Conservation (phyloP, 345 rosid genomes). For the Eucalyptus tenuipes region DNA sequence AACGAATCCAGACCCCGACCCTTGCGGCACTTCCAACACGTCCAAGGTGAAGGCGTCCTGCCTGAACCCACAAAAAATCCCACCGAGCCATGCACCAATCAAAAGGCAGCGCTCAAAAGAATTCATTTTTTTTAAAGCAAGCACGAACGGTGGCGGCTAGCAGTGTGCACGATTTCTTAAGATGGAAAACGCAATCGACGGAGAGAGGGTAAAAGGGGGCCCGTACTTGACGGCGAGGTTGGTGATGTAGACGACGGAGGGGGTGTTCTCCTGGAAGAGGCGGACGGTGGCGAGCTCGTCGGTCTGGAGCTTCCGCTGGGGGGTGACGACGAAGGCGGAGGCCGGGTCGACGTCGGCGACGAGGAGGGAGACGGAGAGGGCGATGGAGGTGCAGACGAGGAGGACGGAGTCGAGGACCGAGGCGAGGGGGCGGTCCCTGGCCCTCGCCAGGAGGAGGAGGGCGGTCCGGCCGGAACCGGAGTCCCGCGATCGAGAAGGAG, state of each 20-base stretch:
- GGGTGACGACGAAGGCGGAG: slow-evolving; percentile 56
- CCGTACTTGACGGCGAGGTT: slow-evolving; percentile 72
- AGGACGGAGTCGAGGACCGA: slow-evolving; percentile 24
- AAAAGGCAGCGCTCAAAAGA: not conserved
- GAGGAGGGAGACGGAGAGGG: slow-evolving; percentile 50
- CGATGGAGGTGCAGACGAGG: slow-evolving; percentile 55
- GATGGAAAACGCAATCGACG: not conserved
- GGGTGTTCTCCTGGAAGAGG: slow-evolving; percentile 87
- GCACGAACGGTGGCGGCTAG: not conserved
- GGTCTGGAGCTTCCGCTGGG: slow-evolving; percentile 61
- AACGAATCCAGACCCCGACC: slow-evolving; percentile 92
- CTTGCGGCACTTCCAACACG: slow-evolving; percentile 94
- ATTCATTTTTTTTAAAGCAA: accelerated
- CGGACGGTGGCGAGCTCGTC: slow-evolving; percentile 93
- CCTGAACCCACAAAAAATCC: slow-evolving; percentile 13
- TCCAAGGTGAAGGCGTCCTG: slow-evolving; percentile 95
- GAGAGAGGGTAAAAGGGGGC: not conserved
- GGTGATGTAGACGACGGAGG: slow-evolving; percentile 94
- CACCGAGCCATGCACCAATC: not conserved
- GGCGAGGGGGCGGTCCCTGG: not conserved
- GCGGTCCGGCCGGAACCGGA: not conserved
- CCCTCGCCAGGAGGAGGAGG: not conserved
- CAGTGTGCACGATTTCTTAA: not conserved
- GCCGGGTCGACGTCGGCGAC: slow-evolving; percentile 43
- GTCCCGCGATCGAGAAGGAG: not conserved